Base-by-base conservation (phyloP, 2,329 filamentous ascomycete species). In the Apiospora sp. region DNA sequence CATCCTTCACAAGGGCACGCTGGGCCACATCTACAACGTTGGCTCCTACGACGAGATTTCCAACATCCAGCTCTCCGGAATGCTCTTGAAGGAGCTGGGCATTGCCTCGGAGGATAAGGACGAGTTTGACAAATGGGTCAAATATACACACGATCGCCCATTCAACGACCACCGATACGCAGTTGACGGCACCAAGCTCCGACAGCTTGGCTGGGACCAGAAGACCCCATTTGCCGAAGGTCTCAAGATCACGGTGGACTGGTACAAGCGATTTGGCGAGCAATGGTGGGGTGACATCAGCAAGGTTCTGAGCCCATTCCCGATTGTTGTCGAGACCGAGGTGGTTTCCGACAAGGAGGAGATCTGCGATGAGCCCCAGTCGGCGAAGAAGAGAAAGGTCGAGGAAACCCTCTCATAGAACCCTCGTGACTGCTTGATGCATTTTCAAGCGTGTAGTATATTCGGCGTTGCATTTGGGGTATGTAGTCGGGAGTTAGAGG, bases 21-120 rank as follows among this genome's bases (percentile, higher is more conserved):
- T 93, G 46, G 93, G 93, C 0, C 92, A 95, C 78, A 90, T 93
- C 73, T 96, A 96, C 86, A 96, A 96, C 75, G 92, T 96, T 13
- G 92, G 92, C 64, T 95, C 94, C 0, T 88, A 89, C 73, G 92
- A 95, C 80, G 93, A 95, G 80, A 88, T 95, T 67, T 93, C 92
- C 75, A 95, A 95, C 80, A 84, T 93, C 24, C 86, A 91, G 3
- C 86, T 96, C 7, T 93, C 93, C 82, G 83, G 84, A 73, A 89
- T 87, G 80, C 85, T 96, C 24, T 86, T 95, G 37, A 84, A 86
- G 44, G 86, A 91, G 72, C 90, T 94, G 79, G 86, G 86, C 27
- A 87, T 93, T 72, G 82, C 84, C 8, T 83, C 88, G 73, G 82
- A 85, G 24, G 84, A 83, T 4, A 81, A 84, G 43, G 86, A 87